These are phyloP conservation scores for Huiozyma sinensis DNA, from an alignment of 805 yeast genomes.

Conservation along the genomic window DNA sequence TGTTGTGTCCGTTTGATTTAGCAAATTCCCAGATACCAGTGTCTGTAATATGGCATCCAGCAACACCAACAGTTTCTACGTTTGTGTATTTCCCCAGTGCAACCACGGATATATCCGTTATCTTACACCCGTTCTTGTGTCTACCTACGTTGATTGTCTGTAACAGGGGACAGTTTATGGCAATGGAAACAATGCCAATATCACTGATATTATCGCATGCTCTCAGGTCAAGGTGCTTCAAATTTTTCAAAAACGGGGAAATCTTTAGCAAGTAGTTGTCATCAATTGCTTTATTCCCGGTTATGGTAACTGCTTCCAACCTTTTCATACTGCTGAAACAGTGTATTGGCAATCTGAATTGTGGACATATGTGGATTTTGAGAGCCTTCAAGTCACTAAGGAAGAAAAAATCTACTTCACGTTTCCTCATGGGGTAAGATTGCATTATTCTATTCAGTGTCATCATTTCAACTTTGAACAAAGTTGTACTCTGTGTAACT, in stretches of 20 bases:
- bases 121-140: slow-evolving; percentile 50
- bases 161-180: slow-evolving; percentile 47
- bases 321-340: slow-evolving; percentile 33
- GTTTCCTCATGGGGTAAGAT: too few relatives aligned
- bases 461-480: slow-evolving; percentile 15
- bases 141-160: slow-evolving; percentile 69
- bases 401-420: slow-evolving; percentile 8
- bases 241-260: slow-evolving; percentile 43
- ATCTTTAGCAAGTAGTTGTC: slow-evolving; percentile 48
- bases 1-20: slow-evolving; percentile 33
- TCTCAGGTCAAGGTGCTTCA: slow-evolving; percentile 61
- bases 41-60: slow-evolving; percentile 79
- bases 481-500: slow-evolving; percentile 1
- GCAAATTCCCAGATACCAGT: slow-evolving; percentile 74
- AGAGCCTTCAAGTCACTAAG: slow-evolving; percentile 51
- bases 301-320: slow-evolving; percentile 40
- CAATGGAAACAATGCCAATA: slow-evolving; percentile 59
- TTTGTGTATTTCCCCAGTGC: slow-evolving; percentile 46
- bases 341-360: slow-evolving; percentile 42
- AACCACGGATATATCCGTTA: slow-evolving; percentile 61
- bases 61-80: slow-evolving; percentile 68
- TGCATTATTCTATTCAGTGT: slow-evolving; percentile 44
- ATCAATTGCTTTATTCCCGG: slow-evolving; percentile 57
- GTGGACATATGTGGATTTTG: slow-evolving; percentile 78
- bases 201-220: slow-evolving; percentile 78